Percentiles rank a stretch among this genome's conserved stretches.
Conservation (phyloP, 257 asterid genomes). For the Fraxinus quadrangulata region DNA sequence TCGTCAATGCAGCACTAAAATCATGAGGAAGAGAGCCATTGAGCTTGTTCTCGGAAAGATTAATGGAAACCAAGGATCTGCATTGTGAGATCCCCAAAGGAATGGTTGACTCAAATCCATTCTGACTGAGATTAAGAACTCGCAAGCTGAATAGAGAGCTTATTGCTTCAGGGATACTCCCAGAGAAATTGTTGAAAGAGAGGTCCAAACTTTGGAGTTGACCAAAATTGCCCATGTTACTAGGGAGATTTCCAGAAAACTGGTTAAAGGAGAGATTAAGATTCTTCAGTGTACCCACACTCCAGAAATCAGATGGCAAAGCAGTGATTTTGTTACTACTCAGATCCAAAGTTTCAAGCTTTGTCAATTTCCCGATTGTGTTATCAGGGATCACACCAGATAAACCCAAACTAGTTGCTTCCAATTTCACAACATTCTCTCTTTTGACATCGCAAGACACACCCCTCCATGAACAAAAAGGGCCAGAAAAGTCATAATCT, state of each 20-base stretch:
- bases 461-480: constrained; percentile 76
- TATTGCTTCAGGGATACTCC: constrained; percentile 71
- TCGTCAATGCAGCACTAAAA: constrained; percentile 65
- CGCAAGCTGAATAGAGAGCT: constrained; percentile 62
- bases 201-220: constrained; percentile 68
- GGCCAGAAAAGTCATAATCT: constrained; percentile 49
- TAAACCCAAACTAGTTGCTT: constrained; percentile 61
- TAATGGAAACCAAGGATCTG: constrained; percentile 54
- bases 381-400: constrained; percentile 80
- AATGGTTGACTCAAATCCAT: constrained; percentile 53
- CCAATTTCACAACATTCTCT: constrained; percentile 53
- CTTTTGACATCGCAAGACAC: constrained; percentile 65
- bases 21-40: constrained; percentile 58
- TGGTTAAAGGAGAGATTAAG: constrained; percentile 75
- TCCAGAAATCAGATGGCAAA: constrained; percentile 90
- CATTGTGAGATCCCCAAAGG: constrained; percentile 68
- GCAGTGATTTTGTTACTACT: constrained; percentile 71
- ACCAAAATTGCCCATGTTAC: constrained; percentile 82
- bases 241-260: constrained; percentile 55
- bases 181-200: constrained; percentile 72
- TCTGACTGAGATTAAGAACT: constrained; percentile 59
- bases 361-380: constrained; percentile 77
- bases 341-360: constrained; percentile 74
- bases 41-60: constrained; percentile 67
- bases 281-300: constrained; percentile 65